These are phyloP conservation scores for Serpula lacrymans DNA, from an alignment of 768 basidiomycete genomes.

Conservation along the genomic window DNA sequence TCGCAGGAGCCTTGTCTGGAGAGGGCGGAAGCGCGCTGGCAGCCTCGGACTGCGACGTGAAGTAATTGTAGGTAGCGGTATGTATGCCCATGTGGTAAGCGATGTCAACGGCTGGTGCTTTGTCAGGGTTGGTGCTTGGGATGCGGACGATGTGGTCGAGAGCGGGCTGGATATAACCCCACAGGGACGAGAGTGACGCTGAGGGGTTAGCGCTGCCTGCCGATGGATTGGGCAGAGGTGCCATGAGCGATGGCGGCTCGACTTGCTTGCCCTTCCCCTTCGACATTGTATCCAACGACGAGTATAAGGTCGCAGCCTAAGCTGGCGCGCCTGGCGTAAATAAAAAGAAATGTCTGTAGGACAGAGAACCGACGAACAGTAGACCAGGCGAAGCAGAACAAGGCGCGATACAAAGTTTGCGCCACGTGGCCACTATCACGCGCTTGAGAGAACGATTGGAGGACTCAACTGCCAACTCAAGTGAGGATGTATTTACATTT, in stretches of 20 bases:
- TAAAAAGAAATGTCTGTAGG: too few species aligned
- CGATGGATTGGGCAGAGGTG: constrained; percentile 48
- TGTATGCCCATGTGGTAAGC: constrained; percentile 74
- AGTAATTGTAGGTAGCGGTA: constrained; percentile 82
- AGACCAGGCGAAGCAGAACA: too few species aligned
- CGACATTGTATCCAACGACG: constrained; percentile 26
- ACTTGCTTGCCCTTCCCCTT: constrained; percentile 28
- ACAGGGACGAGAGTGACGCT: constrained; percentile 66
- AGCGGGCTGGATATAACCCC: constrained; percentile 74
- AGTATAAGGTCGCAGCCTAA: too few species aligned
- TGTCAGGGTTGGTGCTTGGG: constrained; percentile 54
- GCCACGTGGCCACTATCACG: too few species aligned
- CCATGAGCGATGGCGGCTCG: constrained; percentile 18
- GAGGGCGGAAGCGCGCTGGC: constrained; percentile 21
- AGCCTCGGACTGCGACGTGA: constrained; percentile 56
- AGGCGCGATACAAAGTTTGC: too few species aligned
- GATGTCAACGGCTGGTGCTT: constrained; percentile 69
- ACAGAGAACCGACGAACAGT: too few species aligned
- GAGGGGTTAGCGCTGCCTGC: constrained; percentile 71
- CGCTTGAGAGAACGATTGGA: too few species aligned
- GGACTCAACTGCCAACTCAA: too few species aligned
- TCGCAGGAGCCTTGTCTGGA: constrained; percentile 29
- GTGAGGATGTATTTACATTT: too few species aligned
- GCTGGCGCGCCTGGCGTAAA: too few species aligned
- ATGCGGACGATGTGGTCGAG: constrained; percentile 74